Evolutionary conservation across 2,329 filamentous ascomycete species (phyloP).

Genomic region (Fusarium sp.): DNA sequence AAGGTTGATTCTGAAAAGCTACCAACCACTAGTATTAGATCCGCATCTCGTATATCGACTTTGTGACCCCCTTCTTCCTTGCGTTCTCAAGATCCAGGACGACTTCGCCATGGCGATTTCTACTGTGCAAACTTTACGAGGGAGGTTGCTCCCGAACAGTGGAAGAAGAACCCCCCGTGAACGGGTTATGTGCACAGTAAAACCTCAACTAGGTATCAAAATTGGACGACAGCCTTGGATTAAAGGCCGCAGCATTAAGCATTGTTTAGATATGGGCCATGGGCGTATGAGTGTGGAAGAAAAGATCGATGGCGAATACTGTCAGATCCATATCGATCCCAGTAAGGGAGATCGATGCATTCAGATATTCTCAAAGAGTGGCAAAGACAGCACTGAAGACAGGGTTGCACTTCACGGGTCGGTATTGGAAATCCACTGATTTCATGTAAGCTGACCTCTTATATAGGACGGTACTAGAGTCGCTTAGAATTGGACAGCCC

Average conservation of each 20-base stretch:
- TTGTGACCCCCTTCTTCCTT: slow-evolving; percentile 78
- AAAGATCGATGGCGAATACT: slow-evolving; percentile 92
- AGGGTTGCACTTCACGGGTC: slow-evolving; percentile 69
- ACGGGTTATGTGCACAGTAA: slow-evolving; percentile 53
- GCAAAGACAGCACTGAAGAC: slow-evolving; percentile 87
- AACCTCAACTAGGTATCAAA: slow-evolving; percentile 70
- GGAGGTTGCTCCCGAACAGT: slow-evolving; percentile 37
- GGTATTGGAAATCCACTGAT: slow-evolving; percentile 27
- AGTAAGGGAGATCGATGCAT: slow-evolving; percentile 66
- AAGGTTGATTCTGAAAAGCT: slow-evolving; percentile 81
- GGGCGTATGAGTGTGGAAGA: slow-evolving; percentile 78
- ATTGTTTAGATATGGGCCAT: slow-evolving; percentile 75
- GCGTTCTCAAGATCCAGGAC: slow-evolving; percentile 76
- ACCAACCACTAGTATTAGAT: slow-evolving; percentile 75
- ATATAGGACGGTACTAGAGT: slow-evolving; percentile 68
- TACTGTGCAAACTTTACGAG: slow-evolving; percentile 59
- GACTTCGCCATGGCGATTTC: slow-evolving; percentile 71
- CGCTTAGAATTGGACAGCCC: slow-evolving; percentile 70
- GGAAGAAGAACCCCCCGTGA: slow-evolving; percentile 23
- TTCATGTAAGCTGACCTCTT: slow-evolving; percentile 20
- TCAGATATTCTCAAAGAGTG: slow-evolving; percentile 91
- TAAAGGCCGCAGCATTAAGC: slow-evolving; percentile 77
- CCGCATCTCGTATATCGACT: slow-evolving; percentile 64
- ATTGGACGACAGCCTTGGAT: slow-evolving; percentile 73
- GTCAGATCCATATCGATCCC: slow-evolving; percentile 85